Percentiles rank a stretch among this genome's conserved stretches.
Conservation (phyloP, 805 yeast genomes). For the Grigorovia yakushimaensis region DNA sequence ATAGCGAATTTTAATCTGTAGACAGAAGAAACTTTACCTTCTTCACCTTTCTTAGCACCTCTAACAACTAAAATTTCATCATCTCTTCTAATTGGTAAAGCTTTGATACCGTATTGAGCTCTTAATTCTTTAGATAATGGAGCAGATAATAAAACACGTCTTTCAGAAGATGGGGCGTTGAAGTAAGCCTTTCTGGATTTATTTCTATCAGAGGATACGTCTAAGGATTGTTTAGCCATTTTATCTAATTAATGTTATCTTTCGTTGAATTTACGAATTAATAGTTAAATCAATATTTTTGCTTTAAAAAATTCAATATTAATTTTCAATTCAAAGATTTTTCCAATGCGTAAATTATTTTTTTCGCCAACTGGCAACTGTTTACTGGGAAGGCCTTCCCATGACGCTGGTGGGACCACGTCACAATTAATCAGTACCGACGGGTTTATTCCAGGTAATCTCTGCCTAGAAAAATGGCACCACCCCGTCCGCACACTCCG, state of each 20-base stretch:
- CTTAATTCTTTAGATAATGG: slow-evolving; percentile 98
- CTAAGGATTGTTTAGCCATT: slow-evolving; percentile 49
- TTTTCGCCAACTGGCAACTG: background rate
- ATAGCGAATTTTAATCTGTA: slow-evolving; percentile 97
- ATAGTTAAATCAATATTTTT: too few relatives aligned
- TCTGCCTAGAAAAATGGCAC: too few relatives aligned
- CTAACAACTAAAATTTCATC: slow-evolving; percentile 94
- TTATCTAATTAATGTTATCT: background rate
- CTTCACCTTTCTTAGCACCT: slow-evolving; percentile 99
- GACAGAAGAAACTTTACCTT: slow-evolving; percentile 94
- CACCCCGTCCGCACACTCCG: too few relatives aligned
- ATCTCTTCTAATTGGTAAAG: slow-evolving; percentile 96
- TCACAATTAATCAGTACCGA: too few relatives aligned
- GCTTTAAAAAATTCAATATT: too few relatives aligned
- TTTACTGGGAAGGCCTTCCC: background rate
- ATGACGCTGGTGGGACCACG: background rate
- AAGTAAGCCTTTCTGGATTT: slow-evolving; percentile 99
- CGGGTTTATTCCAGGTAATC: too few relatives aligned
- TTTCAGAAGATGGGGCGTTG: slow-evolving; percentile 91
- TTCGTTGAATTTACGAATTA: background rate
- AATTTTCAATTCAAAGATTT: too few relatives aligned
- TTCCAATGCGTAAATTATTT: too few relatives aligned
- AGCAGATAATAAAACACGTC: slow-evolving; percentile 94
- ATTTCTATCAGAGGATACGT: slow-evolving; percentile 99
- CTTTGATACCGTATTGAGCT: slow-evolving; percentile 90